Conservation (phyloP, 139 green algal genomes). For the Chlorella sp. region DNA sequence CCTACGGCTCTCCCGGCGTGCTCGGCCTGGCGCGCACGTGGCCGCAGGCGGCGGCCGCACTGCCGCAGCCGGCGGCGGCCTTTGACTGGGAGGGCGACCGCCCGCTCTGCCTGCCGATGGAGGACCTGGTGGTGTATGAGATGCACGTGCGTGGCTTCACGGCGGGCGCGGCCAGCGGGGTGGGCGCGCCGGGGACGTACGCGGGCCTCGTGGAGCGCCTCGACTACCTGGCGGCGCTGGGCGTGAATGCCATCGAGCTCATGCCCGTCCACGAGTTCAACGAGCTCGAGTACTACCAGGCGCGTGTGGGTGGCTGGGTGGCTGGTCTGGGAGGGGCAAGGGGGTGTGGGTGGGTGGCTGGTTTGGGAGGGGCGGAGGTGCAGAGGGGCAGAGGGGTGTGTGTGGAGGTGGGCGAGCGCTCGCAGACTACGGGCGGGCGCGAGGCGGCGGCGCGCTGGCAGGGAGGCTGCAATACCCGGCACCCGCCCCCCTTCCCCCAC, state of each 20-base stretch:
- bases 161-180: conserved; percentile 54
- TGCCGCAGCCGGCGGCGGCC: conserved; percentile 45
- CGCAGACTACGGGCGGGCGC: background rate
- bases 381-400: background rate
- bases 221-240: conserved; percentile 90
- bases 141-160: conserved; percentile 98
- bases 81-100: conserved; percentile 91
- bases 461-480: background rate
- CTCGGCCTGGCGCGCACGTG: conserved; percentile 76
- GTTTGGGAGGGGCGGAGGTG: too few species aligned
- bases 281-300: conserved; percentile 96
- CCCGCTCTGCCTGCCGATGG: conserved; percentile 74
- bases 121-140: conserved; percentile 97
- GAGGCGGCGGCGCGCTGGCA: too few species aligned
- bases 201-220: conserved; percentile 83
- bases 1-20: conserved; percentile 52
- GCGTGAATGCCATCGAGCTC: conserved; percentile 96
- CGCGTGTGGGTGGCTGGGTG: background rate
- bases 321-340: too few species aligned
- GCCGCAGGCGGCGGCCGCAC: conserved; percentile 72
- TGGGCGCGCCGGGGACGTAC: conserved; percentile 80
- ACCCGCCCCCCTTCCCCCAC: background rate
- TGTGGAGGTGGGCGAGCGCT: background rate
- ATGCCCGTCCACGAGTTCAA: conserved; percentile 97
- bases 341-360: background rate